Evolutionary conservation across 75 land plant species (phyloP), one percentile per base, ranked within the genome.

Genomic region (Pinus albicaulis): DNA sequence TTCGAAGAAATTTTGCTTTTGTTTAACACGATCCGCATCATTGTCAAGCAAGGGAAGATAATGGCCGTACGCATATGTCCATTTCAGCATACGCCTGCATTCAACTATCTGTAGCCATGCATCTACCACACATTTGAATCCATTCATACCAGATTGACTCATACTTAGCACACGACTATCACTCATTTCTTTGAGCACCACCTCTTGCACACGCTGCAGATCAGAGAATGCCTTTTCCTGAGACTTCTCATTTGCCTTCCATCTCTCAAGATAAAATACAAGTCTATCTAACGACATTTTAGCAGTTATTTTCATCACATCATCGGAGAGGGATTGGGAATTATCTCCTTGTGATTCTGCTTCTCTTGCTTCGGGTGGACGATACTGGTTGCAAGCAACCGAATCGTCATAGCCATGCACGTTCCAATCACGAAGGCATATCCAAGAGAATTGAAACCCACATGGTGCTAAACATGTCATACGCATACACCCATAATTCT

Each of bases 41-140:
- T 16, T n/a, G 16, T 57, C 59, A 5, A 5, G 19, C 44, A 41
- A 41, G n/a, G 81, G 78, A 17, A 80, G 70, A 80, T 74, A 80
- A 64, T 80, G 74, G 5, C 81, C 81, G 55, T 80, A 80, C 19
- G 81, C 81, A 36, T 80, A 80, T 22, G 81, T 80, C 81, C 81
- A 80, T 52, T 80, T 80, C 24, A 80, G 69, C 13, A 80, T 69
- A 23, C 78, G 76, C 15, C 86, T 83, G 57, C 86, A 84, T 68
- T 84, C 86, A 17, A 84, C 76, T 57, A 79, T 76, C 80, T 80
- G 81, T 11, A 80, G 36, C 81, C 81, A 80, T 41, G 81, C 81
- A 24, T 80, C 81, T n/a, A 36, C 62, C 10, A 80, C 70, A 65
- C 75, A 74, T 68, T 80, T 80, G 34, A 80, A 20, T 24, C 64